Conservation (phyloP, 2,329 filamentous ascomycete genomes). For the Paraconiothyrium sp. region DNA sequence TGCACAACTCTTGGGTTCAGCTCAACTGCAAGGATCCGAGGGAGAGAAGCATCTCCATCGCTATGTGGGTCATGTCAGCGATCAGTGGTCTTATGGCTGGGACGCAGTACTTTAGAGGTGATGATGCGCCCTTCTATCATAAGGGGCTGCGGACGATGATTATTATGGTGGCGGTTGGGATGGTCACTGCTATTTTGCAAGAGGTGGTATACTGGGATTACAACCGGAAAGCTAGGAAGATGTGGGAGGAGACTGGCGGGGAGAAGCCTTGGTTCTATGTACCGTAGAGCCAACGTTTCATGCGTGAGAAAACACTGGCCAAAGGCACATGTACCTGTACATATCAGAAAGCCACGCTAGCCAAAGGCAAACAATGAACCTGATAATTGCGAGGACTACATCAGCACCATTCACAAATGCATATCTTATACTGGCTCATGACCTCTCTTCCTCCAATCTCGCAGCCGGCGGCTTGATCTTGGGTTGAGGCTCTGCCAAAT, state of each 20-base stretch:
- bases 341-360: no score
- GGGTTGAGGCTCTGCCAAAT: slow-evolving; percentile 44
- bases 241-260: slow-evolving; percentile 24
- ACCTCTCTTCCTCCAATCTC: slow-evolving; percentile 15
- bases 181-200: slow-evolving; percentile 54
- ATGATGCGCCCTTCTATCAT: slow-evolving; percentile 57
- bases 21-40: slow-evolving; percentile 59
- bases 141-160: slow-evolving; percentile 59
- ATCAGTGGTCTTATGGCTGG: slow-evolving; percentile 62
- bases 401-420: no score
- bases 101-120: slow-evolving; percentile 59
- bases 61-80: slow-evolving; percentile 63
- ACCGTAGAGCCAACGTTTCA: slow-evolving; percentile 16
- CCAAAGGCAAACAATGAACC: no score
- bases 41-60: slow-evolving; percentile 61
- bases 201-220: slow-evolving; percentile 51
- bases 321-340: no score
- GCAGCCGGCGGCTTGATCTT: slow-evolving; percentile 31
- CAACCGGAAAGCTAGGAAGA: slow-evolving; percentile 44
- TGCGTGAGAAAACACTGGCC: no score
- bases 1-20: slow-evolving; percentile 64
- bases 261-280: slow-evolving; percentile 34
- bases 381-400: no score
- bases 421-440: not conserved
- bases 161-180: slow-evolving; percentile 54